phyloP scores from a whole-genome alignment of 1,284 basidiomycete genomes.

The Thelephora terrestris region DNA sequence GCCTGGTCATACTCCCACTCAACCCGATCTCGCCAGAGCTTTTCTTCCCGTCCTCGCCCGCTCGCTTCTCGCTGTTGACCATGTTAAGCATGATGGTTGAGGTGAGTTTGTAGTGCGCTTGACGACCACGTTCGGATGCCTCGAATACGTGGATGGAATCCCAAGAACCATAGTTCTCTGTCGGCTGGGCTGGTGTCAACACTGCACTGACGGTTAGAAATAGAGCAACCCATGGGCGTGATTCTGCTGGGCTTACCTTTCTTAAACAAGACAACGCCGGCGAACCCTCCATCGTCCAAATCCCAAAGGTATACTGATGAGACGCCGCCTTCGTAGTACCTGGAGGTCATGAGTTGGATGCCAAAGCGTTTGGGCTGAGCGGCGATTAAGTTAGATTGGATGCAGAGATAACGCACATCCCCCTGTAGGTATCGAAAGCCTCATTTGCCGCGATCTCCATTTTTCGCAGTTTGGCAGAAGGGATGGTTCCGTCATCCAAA shows the following conservation, averaged over 20 bases:
- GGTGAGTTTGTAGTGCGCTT: slow-evolving; percentile 94
- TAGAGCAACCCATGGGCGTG: background rate
- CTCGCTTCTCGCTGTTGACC: slow-evolving; percentile 39
- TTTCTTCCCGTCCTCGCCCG: slow-evolving; percentile 33
- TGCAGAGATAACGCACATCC: slow-evolving; percentile 55
- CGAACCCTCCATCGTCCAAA: slow-evolving; percentile 90
- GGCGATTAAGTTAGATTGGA: background rate
- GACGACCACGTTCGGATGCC: slow-evolving; percentile 78
- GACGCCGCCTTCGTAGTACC: slow-evolving; percentile 94
- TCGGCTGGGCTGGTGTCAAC: slow-evolving; percentile 41
- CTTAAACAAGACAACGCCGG: slow-evolving; percentile 94
- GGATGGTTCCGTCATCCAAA: slow-evolving; percentile 79
- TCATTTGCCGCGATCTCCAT: slow-evolving; percentile 92
- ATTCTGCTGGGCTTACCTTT: slow-evolving; percentile 57
- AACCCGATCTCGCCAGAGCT: slow-evolving; percentile 72
- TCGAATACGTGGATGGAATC: slow-evolving; percentile 99
- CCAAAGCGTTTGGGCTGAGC: background rate
- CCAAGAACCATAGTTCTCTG: slow-evolving; percentile 80
- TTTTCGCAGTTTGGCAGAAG: slow-evolving; percentile 77
- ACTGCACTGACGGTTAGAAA: slow-evolving; percentile 27
- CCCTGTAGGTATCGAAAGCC: slow-evolving; percentile 95
- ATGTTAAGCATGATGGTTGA: slow-evolving; percentile 98
- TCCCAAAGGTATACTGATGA: slow-evolving; percentile 99
- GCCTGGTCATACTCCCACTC: slow-evolving; percentile 95
- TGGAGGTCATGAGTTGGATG: slow-evolving; percentile 18